Evolutionary conservation across 83 land plant genomes (phyloP).

Genomic region (Picea abies): DNA sequence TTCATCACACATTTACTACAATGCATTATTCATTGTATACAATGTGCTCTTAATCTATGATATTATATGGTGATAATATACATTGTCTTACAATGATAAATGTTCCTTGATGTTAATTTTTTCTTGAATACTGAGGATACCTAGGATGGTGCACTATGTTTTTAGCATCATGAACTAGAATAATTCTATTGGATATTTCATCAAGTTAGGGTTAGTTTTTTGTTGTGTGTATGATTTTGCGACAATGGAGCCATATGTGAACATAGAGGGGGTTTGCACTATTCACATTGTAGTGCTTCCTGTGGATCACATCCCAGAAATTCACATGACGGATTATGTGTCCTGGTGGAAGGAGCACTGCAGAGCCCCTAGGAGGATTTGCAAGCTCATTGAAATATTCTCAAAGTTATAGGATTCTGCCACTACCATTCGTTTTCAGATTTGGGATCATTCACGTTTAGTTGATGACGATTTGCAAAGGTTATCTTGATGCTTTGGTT

Average conservation of each 20-base stretch:
- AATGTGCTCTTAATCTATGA: too few relatives aligned
- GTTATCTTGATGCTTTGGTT: conserved; percentile 69
- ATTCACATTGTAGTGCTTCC: conserved; percentile 88
- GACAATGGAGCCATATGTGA: conserved; percentile 91
- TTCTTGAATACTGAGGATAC: too few relatives aligned
- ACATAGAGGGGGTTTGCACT: conserved; percentile 80
- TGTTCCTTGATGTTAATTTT: too few relatives aligned
- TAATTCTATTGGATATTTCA: too few relatives aligned
- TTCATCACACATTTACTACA: too few relatives aligned
- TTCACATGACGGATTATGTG: conserved; percentile 62
- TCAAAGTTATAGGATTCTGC: conserved; percentile 79
- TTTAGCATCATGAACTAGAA: too few relatives aligned
- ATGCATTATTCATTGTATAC: too few relatives aligned
- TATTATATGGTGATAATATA: too few relatives aligned
- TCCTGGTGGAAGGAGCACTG: conserved; percentile 76
- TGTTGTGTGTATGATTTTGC: neutral
- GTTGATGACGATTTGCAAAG: conserved; percentile 60
- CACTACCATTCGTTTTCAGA: conserved; percentile 85
- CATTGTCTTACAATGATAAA: too few relatives aligned
- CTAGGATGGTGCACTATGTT: too few relatives aligned
- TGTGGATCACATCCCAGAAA: conserved; percentile 65
- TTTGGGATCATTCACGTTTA: conserved; percentile 59
- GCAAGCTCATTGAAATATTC: conserved; percentile 83
- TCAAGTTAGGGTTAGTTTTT: too few relatives aligned
- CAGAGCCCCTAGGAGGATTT: conserved; percentile 97